Percentiles rank a stretch among this genome's conserved stretches.
Conservation (phyloP, 139 green algal genomes). For the Asterochloris sp. region DNA sequence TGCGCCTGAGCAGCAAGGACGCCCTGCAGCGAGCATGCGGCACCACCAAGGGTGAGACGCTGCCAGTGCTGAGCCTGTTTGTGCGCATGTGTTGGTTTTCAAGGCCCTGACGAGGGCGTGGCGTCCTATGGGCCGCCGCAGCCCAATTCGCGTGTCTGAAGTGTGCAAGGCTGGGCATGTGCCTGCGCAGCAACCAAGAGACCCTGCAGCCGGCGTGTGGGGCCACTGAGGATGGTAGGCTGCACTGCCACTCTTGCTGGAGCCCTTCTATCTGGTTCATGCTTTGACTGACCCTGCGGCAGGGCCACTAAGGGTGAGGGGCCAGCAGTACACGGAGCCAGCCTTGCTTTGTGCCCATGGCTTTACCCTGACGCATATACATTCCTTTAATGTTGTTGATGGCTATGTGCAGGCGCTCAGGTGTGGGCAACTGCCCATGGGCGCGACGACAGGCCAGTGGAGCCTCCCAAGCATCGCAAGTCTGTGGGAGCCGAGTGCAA, state of each 20-base stretch:
- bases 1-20: slow-evolving; percentile 15
- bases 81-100: not conserved
- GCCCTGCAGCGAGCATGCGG: slow-evolving; percentile 60
- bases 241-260: too few species aligned
- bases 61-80: not conserved
- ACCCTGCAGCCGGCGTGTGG: too few species aligned
- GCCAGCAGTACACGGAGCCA: too few species aligned
- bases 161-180: too few species aligned
- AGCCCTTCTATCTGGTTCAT: too few species aligned
- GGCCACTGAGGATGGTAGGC: too few species aligned
- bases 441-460: slow-evolving; percentile 51
- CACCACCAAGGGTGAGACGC: slow-evolving; percentile 60
- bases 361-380: not conserved
- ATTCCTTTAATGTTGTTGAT: not conserved
- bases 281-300: too few species aligned
- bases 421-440: slow-evolving; percentile 15
- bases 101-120: not conserved
- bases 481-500: slow-evolving; percentile 90
- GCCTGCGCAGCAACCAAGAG: too few species aligned
- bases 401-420: not conserved
- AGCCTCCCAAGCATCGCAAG: slow-evolving; percentile 33
- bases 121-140: too few species aligned
- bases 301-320: too few species aligned
- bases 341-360: not conserved
- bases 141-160: too few species aligned